These are phyloP conservation scores for Ophiostoma sp. DNA, from an alignment of 2,329 filamentous ascomycete genomes.

Conservation along the genomic window DNA sequence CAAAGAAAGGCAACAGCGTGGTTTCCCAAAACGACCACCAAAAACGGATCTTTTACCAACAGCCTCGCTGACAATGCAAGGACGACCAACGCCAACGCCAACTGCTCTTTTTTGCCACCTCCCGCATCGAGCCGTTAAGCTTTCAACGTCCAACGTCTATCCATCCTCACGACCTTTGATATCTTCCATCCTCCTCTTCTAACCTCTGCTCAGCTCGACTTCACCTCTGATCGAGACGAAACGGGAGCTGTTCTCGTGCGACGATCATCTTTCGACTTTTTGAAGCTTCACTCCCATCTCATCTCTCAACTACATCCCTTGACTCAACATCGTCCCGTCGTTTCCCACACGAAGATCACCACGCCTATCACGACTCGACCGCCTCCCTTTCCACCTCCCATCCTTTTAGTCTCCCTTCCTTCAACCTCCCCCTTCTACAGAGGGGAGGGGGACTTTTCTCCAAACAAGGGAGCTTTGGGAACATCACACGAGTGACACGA, in stretches of 20 bases:
- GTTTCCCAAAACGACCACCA: background rate
- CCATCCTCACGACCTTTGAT: background rate
- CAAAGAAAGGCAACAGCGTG: background rate
- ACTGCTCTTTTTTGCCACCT: constrained; percentile 6
- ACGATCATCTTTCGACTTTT: background rate
- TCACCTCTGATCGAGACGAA: background rate
- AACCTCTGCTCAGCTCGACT: background rate
- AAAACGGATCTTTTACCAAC: background rate
- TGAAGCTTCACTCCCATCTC: background rate
- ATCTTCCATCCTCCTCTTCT: background rate
- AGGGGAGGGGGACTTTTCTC: constrained; percentile 5
- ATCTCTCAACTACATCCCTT: background rate
- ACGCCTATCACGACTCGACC: background rate
- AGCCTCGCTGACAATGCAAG: constrained; percentile 19
- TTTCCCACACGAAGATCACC: background rate
- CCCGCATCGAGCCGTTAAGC: background rate
- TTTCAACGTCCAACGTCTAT: background rate
- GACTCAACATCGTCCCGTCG: background rate
- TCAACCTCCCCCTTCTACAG: constrained; percentile 14
- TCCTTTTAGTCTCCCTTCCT: background rate
- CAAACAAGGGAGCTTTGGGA: background rate
- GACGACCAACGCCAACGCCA: background rate
- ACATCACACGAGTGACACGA: background rate
- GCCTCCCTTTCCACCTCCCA: background rate
- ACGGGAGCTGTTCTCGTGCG: background rate